phyloP scores from a whole-genome alignment of 73 alveolate genomes.

The Durusdinium trenchii region DNA sequence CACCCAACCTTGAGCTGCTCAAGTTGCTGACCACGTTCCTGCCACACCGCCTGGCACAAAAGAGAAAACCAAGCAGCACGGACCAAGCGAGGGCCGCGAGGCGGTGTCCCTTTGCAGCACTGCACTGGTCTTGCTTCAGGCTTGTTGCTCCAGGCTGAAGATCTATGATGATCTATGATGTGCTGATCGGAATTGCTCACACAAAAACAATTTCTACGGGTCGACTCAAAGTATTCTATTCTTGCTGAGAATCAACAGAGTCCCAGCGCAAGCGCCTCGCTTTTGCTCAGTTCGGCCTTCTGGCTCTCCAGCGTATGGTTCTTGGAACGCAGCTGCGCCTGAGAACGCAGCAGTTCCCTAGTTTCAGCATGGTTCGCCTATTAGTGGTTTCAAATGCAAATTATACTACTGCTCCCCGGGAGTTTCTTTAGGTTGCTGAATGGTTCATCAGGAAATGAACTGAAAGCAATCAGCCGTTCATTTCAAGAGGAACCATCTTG shows the following conservation, averaged over 20 bases:
- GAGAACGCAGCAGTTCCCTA: neutral
- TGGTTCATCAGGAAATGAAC: too few species aligned
- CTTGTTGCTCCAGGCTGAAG: neutral
- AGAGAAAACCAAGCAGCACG: neutral
- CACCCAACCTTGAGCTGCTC: constrained; percentile 21
- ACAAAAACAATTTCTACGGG: too few species aligned
- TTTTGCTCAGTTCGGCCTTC: constrained; percentile 22
- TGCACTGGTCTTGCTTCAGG: neutral
- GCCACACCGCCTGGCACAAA: constrained; percentile 9
- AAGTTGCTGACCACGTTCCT: constrained; percentile 11
- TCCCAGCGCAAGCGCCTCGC: neutral
- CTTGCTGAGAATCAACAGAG: neutral
- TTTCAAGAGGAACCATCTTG: too few species aligned
- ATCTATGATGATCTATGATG: too few species aligned
- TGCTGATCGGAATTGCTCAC: too few species aligned
- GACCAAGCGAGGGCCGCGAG: neutral
- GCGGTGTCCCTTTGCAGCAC: neutral
- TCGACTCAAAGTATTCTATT: too few species aligned
- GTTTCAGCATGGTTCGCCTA: neutral
- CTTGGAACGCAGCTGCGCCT: constrained; percentile 43
- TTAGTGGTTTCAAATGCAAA: too few species aligned
- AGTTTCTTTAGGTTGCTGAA: too few species aligned
- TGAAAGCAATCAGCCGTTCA: too few species aligned
- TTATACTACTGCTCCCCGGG: too few species aligned
- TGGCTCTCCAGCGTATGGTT: constrained; percentile 9